Conservation (phyloP, 768 basidiomycete species). For the Lentinula aciculospora region DNA sequence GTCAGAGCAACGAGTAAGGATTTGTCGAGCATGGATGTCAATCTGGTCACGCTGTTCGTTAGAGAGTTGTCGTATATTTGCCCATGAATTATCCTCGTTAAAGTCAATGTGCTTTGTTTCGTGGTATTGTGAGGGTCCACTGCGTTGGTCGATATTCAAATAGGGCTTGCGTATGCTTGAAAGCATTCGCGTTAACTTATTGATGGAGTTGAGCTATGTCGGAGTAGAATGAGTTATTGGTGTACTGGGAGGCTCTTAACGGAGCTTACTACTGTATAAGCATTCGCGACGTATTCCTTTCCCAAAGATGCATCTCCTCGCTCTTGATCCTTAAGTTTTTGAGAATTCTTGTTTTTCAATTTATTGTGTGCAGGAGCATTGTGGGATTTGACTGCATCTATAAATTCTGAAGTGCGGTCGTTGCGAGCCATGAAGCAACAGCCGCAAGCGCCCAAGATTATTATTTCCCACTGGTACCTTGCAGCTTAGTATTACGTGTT, state of each 20-base stretch:
- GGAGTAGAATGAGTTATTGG: not conserved
- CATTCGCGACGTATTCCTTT: slow-evolving; percentile 71
- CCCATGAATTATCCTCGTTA: slow-evolving; percentile 46
- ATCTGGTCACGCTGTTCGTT: slow-evolving; percentile 96
- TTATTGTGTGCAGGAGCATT: slow-evolving; percentile 36
- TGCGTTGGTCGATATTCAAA: slow-evolving; percentile 67
- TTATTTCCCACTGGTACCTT: no score
- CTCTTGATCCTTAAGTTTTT: slow-evolving; percentile 28
- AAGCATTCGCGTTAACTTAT: slow-evolving; percentile 67
- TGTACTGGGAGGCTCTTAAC: not conserved
- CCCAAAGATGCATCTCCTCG: slow-evolving; percentile 34
- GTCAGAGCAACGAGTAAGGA: slow-evolving; percentile 81
- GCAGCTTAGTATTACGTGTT: no score
- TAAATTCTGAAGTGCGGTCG: slow-evolving; percentile 63
- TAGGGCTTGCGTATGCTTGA: slow-evolving; percentile 78
- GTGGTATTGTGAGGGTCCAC: slow-evolving; percentile 47
- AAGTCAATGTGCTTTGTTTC: slow-evolving; percentile 53
- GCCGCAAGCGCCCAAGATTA: no score
- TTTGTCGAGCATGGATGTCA: slow-evolving; percentile 85
- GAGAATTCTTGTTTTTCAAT: slow-evolving; percentile 31
- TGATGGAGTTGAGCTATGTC: slow-evolving; percentile 66
- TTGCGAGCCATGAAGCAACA: slow-evolving; percentile 45
- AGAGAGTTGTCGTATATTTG: slow-evolving; percentile 62
- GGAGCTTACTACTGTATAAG: slow-evolving; percentile 57
- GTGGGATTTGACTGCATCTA: slow-evolving; percentile 44